Base-by-base conservation (phyloP, 805 yeast genomes). In the Zygosaccharomyces kombuchaensis region DNA sequence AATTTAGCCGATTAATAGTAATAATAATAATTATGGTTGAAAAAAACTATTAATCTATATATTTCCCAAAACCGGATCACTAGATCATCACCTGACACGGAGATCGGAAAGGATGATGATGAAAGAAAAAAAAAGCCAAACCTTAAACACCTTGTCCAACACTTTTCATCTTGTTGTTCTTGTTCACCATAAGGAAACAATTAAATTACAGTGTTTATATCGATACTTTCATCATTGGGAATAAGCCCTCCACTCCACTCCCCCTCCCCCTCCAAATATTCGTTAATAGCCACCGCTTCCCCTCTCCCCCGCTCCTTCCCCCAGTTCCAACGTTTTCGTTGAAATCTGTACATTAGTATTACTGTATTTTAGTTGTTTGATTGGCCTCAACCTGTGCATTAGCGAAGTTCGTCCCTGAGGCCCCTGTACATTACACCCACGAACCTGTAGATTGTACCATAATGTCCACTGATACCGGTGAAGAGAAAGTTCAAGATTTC, bases 401-500 rank as follows among this genome's bases (percentile, higher is more conserved):
- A 38, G 41, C 31, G 34, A 38, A 17, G 5, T 29, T 29, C 16
- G 32, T 10, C 14, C n/a, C 16, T 7, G 34, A 38, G 31, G 16
- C 10, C 31, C 40, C 31, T 38, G 41, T 38, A 38, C 41, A 38
- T 38, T 36, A 36, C 22, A 14, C 16, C 31, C 21, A 19, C 27
- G 27, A 38, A 25, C 9, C 16, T 29, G 32, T 10, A 3, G 8
- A 13, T 29, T 29, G 32, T 29, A 29, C 14, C 14, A 29, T n/a
- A 12, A 55, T 54, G 57, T 50, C 56, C 37, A 27, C 48, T 27
- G 43, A 47, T 16, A 41, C 45, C 21, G 30, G 44, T 10, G 45
- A 44, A 23, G 37, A 36, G 30, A 44, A 52, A 13, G 37, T 21
- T 13, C 31, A 27, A 12, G 48, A 44, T n/a, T 50, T 41, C 13